Evolutionary conservation across 176 grass and related monocot species (phyloP).

Genomic region (Neostapfia colusana): DNA sequence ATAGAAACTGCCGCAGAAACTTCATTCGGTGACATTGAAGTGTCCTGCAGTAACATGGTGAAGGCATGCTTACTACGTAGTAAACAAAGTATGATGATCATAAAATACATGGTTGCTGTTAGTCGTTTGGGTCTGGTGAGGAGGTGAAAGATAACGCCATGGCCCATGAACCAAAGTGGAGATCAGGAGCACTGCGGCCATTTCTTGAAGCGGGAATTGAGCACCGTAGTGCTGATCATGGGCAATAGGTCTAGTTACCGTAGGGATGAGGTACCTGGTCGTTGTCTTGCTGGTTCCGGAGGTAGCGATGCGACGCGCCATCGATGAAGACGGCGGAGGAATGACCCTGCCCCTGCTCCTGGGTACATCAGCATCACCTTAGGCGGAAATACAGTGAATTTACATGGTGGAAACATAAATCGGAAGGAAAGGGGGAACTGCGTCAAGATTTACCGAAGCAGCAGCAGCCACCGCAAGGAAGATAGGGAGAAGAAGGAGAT

Average conservation of each 20-base stretch:
- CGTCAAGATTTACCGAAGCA: conserved; percentile 28
- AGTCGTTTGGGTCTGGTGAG: not conserved
- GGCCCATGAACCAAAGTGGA: not conserved
- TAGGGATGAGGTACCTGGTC: conserved; percentile 28
- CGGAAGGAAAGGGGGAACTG: not conserved
- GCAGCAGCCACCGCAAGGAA: conserved; percentile 20
- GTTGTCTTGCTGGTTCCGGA: conserved; percentile 37
- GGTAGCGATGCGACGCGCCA: conserved; percentile 44
- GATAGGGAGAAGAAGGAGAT: conserved; percentile 16
- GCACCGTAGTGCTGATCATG: not conserved
- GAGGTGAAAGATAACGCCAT: too few relatives aligned
- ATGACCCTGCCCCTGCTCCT: not conserved
- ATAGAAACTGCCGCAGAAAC: conserved; percentile 73
- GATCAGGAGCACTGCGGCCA: not conserved
- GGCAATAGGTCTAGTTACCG: not conserved
- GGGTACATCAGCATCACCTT: conserved; percentile 3
- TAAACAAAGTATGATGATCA: not conserved
- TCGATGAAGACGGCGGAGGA: conserved; percentile 48
- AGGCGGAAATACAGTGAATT: not conserved
- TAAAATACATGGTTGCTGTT: not conserved
- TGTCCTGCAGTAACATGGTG: conserved; percentile 35
- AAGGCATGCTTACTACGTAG: not conserved
- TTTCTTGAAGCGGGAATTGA: not conserved
- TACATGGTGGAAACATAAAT: not conserved
- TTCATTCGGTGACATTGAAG: conserved; percentile 65